These are phyloP conservation scores for Lasiosphaeria ovina DNA, from an alignment of 495 filamentous ascomycete genomes.

Conservation along the genomic window DNA sequence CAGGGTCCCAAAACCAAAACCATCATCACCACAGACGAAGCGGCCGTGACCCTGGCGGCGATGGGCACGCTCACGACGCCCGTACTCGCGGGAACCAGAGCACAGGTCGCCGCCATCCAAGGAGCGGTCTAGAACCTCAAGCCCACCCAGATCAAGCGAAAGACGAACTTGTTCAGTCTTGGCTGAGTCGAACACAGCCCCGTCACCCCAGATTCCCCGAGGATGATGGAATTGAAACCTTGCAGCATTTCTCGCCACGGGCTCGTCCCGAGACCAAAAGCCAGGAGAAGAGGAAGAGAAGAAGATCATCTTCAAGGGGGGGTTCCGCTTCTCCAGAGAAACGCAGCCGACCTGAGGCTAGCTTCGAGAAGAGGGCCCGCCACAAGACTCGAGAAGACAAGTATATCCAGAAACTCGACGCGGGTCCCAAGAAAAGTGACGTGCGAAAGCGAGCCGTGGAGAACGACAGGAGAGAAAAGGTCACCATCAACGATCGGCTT, in stretches of 20 bases:
- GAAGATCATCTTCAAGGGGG: constrained; percentile 3
- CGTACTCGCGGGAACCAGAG: no score
- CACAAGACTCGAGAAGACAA: constrained; percentile 61
- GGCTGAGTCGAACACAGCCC: constrained; percentile 33
- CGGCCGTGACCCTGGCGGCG: background rate
- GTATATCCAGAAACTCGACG: constrained; percentile 46
- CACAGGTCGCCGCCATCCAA: no score
- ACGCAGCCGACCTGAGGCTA: background rate
- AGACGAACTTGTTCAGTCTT: constrained; percentile 30
- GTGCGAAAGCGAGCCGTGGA: background rate
- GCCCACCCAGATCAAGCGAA: background rate
- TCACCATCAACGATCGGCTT: background rate
- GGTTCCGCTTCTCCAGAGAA: background rate
- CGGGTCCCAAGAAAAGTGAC: constrained; percentile 31
- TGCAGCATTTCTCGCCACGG: background rate
- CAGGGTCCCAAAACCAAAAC: background rate
- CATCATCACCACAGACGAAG: background rate
- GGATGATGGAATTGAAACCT: constrained; percentile 1
- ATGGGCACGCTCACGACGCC: no score
- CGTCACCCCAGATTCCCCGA: constrained; percentile 11
- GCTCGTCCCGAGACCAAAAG: background rate
- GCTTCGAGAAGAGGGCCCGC: constrained; percentile 58
- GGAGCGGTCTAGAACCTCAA: background rate
- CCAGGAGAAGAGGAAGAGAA: constrained; percentile 18
- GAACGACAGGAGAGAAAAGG: background rate